phyloP scores from a whole-genome alignment of 768 basidiomycete species.

The Lactarius hengduanensis region DNA sequence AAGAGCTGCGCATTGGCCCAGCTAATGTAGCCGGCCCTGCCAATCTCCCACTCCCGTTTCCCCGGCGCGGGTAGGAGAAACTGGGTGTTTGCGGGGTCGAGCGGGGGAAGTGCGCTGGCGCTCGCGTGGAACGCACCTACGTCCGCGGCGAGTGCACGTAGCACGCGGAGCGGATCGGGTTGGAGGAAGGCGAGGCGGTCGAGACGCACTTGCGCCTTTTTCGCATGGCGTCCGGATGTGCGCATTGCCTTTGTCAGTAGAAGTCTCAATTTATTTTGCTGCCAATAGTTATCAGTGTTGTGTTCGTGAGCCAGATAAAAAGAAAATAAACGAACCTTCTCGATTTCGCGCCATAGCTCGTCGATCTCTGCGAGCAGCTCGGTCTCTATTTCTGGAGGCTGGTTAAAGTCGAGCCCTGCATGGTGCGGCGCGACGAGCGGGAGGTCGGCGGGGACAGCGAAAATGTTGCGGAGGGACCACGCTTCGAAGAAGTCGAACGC shows the following conservation, averaged over 20 bases:
- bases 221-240: constrained; percentile 45
- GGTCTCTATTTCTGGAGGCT: constrained; percentile 50
- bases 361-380: constrained; percentile 66
- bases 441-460: constrained; percentile 66
- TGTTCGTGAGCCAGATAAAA: not conserved
- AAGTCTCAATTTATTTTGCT: constrained; percentile 67
- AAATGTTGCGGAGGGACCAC: constrained; percentile 87
- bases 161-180: constrained; percentile 41
- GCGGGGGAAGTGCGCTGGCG: constrained; percentile 48
- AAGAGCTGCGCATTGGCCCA: constrained; percentile 70
- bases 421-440: constrained; percentile 79
- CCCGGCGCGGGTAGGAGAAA: constrained; percentile 49
- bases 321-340: constrained; percentile 52
- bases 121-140: constrained; percentile 46
- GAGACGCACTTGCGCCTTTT: constrained; percentile 47
- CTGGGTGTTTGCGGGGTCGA: constrained; percentile 29
- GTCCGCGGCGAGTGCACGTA: constrained; percentile 42
- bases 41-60: constrained; percentile 77
- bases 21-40: constrained; percentile 67
- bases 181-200: constrained; percentile 46
- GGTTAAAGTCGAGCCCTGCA: constrained; percentile 61
- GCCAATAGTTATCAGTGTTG: constrained; percentile 9
- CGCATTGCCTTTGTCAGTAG: constrained; percentile 54
- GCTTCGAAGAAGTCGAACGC: constrained; percentile 92
- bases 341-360: constrained; percentile 60